Evolutionary conservation across 2,329 filamentous ascomycete species (phyloP).

Genomic region (Truncatella angustata): DNA sequence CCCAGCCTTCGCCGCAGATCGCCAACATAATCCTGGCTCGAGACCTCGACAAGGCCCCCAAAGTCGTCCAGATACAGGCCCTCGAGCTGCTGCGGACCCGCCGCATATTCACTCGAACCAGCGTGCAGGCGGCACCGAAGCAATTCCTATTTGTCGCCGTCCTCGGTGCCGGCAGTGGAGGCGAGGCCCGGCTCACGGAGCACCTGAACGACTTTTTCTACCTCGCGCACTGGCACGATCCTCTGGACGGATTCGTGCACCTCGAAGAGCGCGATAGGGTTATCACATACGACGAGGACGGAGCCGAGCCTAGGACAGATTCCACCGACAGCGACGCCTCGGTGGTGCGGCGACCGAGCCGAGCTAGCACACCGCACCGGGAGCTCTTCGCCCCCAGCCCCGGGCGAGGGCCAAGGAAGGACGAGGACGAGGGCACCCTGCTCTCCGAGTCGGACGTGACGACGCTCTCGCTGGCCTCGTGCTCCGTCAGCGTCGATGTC

Average conservation of each 20-base stretch:
- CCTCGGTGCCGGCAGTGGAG: constrained; percentile 48
- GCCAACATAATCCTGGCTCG: constrained; percentile 82
- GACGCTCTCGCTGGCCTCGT: constrained; percentile 56
- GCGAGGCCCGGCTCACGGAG: constrained; percentile 47
- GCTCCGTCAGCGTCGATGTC: constrained; percentile 63
- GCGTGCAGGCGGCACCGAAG: constrained; percentile 71
- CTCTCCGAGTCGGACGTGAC: constrained; percentile 50
- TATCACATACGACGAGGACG: constrained; percentile 28
- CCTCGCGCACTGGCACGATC: constrained; percentile 81
- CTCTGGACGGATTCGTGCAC: constrained; percentile 70
- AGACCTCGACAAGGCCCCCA: constrained; percentile 72
- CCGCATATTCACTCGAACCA: constrained; percentile 73
- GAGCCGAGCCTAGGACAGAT: constrained; percentile 10
- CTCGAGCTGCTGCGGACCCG: constrained; percentile 75
- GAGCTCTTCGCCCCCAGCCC: not conserved
- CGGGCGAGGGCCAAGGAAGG: not conserved
- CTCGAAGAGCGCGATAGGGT: constrained; percentile 58
- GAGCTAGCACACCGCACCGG: not conserved
- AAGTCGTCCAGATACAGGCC: constrained; percentile 78
- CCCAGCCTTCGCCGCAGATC: constrained; percentile 40
- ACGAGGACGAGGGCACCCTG: not conserved
- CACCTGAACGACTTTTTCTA: constrained; percentile 81
- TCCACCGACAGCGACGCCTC: constrained; percentile 33
- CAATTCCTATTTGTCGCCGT: constrained; percentile 79
- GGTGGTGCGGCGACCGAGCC: constrained; percentile 34